These are phyloP conservation scores for Suhomyces wounanorum DNA, from an alignment of 1,139 yeast species.

Conservation along the genomic window DNA sequence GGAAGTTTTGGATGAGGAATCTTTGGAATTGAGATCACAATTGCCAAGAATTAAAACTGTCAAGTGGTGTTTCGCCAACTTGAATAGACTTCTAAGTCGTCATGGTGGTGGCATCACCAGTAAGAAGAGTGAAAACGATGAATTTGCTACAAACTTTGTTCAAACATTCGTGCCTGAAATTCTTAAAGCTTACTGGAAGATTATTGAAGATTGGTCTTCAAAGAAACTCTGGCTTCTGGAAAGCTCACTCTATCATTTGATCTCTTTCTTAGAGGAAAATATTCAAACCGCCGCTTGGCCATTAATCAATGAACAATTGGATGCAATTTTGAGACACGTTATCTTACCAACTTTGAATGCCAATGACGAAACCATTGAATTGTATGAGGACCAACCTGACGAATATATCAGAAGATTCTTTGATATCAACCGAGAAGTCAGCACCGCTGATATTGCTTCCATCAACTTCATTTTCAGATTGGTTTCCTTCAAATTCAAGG, in stretches of 20 bases:
- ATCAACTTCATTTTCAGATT: conserved; percentile 66
- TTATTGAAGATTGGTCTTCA: conserved; percentile 62
- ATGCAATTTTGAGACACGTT: conserved; percentile 58
- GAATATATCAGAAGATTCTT: conserved; percentile 71
- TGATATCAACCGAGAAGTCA: conserved; percentile 69
- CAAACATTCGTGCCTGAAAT: conserved; percentile 62
- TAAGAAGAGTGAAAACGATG: conserved; percentile 35
- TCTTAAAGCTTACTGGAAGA: conserved; percentile 56
- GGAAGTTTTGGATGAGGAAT: conserved; percentile 39
- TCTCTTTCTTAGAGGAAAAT: conserved; percentile 65
- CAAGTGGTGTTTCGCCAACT: conserved; percentile 75
- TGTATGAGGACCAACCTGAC: conserved; percentile 72
- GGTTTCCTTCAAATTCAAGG: conserved; percentile 49
- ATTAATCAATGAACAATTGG: conserved; percentile 56
- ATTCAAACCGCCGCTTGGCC: conserved; percentile 57
- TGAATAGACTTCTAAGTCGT: conserved; percentile 58
- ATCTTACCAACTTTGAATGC: conserved; percentile 66
- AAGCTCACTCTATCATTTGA: conserved; percentile 59
- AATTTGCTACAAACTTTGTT: conserved; percentile 50
- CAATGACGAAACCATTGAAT: conserved; percentile 54
- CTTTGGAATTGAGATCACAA: conserved; percentile 32
- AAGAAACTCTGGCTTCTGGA: conserved; percentile 62
- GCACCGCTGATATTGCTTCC: conserved; percentile 81
- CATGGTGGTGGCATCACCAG: conserved; percentile 54
- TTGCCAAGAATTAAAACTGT: conserved; percentile 60